Percentiles rank a stretch among this genome's conserved stretches.
Evolutionary conservation across 2,329 filamentous ascomycete genomes (phyloP).

Genomic region (Clonostachys sp.): DNA sequence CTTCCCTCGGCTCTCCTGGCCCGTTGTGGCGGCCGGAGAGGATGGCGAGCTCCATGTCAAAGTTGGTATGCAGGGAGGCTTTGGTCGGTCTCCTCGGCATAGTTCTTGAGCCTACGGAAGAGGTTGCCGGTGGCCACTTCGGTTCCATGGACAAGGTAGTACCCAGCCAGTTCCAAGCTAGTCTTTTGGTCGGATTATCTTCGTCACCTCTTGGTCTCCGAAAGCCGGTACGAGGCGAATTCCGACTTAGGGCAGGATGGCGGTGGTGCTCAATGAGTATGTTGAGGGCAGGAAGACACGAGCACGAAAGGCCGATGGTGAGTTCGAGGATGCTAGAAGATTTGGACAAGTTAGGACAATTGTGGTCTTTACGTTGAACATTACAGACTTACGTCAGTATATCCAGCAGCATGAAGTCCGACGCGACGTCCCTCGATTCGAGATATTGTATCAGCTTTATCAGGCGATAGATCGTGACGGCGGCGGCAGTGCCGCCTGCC

Average conservation of each 20-base stretch:
- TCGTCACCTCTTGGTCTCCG: too few relatives aligned
- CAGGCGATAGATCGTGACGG: slow-evolving; percentile 15
- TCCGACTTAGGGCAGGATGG: too few relatives aligned
- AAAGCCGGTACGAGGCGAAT: too few relatives aligned
- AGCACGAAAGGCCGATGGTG: slow-evolving; percentile 15
- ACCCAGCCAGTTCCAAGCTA: too few relatives aligned
- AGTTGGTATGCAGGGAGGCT: neutral
- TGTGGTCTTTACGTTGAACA: slow-evolving; percentile 14
- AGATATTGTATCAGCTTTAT: slow-evolving; percentile 6
- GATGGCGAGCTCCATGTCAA: neutral
- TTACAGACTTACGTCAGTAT: slow-evolving; percentile 1
- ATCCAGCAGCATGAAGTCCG: neutral
- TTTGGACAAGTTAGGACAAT: slow-evolving; percentile 14
- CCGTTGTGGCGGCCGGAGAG: neutral
- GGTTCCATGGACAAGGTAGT: too few relatives aligned
- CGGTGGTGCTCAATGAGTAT: slow-evolving; percentile 4
- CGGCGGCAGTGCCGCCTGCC: slow-evolving; percentile 16
- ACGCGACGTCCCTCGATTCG: neutral
- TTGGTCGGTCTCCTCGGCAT: too few relatives aligned
- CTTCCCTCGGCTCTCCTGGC: too few relatives aligned
- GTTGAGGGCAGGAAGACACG: slow-evolving; percentile 15
- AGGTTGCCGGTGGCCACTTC: too few relatives aligned
- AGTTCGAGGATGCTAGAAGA: slow-evolving; percentile 10
- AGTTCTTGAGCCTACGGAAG: too few relatives aligned
- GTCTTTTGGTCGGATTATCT: neutral